Evolutionary conservation across 2,329 filamentous ascomycete genomes (phyloP).

Genomic region (Trichocomaceae sp.): DNA sequence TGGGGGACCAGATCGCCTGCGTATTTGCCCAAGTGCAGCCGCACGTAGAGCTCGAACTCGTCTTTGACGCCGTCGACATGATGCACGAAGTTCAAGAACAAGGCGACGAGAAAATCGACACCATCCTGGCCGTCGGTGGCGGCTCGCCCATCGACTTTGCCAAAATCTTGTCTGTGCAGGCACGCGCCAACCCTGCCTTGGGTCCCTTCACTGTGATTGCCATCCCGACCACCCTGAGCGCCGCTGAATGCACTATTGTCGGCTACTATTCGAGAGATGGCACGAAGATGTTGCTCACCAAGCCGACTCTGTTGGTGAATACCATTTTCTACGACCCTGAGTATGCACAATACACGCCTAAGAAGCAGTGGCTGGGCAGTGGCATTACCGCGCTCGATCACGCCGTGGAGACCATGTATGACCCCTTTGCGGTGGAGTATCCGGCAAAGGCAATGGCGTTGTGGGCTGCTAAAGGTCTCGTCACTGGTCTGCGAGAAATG

Average conservation of each 20-base stretch:
- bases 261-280: slow-evolving; percentile 47
- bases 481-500: slow-evolving; percentile 44
- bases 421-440: slow-evolving; percentile 47
- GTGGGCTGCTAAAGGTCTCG: slow-evolving; percentile 42
- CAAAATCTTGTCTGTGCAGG: slow-evolving; percentile 43
- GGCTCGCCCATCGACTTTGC: slow-evolving; percentile 50
- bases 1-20: slow-evolving; percentile 45
- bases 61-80: slow-evolving; percentile 29
- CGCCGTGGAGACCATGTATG: slow-evolving; percentile 49
- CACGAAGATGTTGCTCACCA: slow-evolving; percentile 44
- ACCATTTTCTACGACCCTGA: slow-evolving; percentile 49
- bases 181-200: slow-evolving; percentile 29
- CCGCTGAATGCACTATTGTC: slow-evolving; percentile 49
- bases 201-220: slow-evolving; percentile 38
- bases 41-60: slow-evolving; percentile 21
- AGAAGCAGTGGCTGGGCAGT: slow-evolving; percentile 45
- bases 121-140: slow-evolving; percentile 50
- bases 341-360: slow-evolving; percentile 48
- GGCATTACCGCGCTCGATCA: slow-evolving; percentile 51
- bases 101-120: slow-evolving; percentile 46
- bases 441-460: slow-evolving; percentile 43
- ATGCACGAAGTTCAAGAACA: slow-evolving; percentile 10
- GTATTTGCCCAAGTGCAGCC: slow-evolving; percentile 50
- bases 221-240: slow-evolving; percentile 46
- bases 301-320: slow-evolving; percentile 39